These are phyloP conservation scores for Aspergillus haitiensis DNA, from an alignment of 495 filamentous ascomycete genomes.

Conservation along the genomic window DNA sequence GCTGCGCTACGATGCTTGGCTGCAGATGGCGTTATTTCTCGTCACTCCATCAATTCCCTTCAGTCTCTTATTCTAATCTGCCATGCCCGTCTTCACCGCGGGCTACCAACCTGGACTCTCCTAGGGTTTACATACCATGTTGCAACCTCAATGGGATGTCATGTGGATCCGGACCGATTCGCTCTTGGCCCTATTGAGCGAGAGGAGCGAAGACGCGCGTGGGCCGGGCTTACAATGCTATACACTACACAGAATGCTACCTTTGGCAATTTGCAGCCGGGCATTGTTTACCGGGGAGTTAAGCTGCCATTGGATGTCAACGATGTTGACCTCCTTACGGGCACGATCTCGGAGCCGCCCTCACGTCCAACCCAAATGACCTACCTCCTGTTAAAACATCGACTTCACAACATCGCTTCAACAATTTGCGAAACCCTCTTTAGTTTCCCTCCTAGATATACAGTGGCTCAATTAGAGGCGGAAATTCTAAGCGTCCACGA, in stretches of 20 bases:
- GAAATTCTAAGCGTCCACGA: constrained; percentile 43
- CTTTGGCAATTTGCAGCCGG: constrained; percentile 34
- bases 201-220: constrained; percentile 48
- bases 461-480: constrained; percentile 35
- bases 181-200: constrained; percentile 43
- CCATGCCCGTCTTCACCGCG: constrained; percentile 45
- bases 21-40: constrained; percentile 44
- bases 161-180: constrained; percentile 48
- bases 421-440: constrained; percentile 47
- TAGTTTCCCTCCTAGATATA: constrained; percentile 31
- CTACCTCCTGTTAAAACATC: constrained; percentile 46
- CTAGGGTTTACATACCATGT: constrained; percentile 50
- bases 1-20: constrained; percentile 47
- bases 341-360: constrained; percentile 26
- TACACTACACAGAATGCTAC: constrained; percentile 46
- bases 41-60: constrained; percentile 48
- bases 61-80: constrained; percentile 48
- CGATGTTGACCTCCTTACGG: constrained; percentile 45
- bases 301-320: constrained; percentile 46
- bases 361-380: constrained; percentile 50
- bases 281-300: constrained; percentile 34
- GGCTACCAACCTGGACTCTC: constrained; percentile 43
- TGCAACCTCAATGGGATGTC: constrained; percentile 49
- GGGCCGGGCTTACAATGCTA: constrained; percentile 47
- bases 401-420: constrained; percentile 41